Evolutionary conservation across 2,329 filamentous ascomycete species (phyloP).

Genomic region (Pestalotiopsis sp.): DNA sequence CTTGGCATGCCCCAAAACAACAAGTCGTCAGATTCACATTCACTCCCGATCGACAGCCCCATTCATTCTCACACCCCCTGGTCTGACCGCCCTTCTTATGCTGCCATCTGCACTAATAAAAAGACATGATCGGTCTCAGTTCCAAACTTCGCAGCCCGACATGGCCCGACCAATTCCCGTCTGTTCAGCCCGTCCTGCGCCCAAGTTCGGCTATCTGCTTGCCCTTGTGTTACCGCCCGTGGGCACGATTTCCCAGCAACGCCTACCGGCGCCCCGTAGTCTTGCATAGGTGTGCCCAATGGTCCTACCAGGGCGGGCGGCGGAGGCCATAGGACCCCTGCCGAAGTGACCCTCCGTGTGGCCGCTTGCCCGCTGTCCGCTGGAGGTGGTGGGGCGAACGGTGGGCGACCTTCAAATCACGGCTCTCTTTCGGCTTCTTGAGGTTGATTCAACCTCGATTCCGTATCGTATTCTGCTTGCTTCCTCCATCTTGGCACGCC

Average conservation of each 20-base stretch:
- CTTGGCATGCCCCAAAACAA: background rate
- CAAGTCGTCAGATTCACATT: background rate
- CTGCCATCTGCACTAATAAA: background rate
- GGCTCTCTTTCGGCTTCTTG: background rate
- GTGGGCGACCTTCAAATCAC: background rate
- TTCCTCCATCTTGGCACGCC: background rate
- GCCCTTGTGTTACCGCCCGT: background rate
- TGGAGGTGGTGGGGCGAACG: background rate
- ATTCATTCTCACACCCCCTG: background rate
- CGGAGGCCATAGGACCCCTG: background rate
- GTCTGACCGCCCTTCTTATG: background rate
- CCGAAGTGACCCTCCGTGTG: background rate
- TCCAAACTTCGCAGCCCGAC: background rate
- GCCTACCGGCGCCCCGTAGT: background rate
- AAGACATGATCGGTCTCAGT: background rate
- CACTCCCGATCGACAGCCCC: background rate
- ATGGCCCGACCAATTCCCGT: background rate
- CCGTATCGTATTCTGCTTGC: background rate
- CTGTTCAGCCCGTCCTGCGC: background rate
- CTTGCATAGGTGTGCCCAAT: background rate
- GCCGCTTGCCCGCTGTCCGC: background rate
- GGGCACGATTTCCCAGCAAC: background rate
- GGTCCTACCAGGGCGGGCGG: background rate
- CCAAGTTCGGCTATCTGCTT: background rate
- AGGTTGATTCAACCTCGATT: background rate